These are phyloP conservation scores for Cucurbita maxima DNA, from an alignment of 306 rosid genomes.

Conservation along the genomic window DNA sequence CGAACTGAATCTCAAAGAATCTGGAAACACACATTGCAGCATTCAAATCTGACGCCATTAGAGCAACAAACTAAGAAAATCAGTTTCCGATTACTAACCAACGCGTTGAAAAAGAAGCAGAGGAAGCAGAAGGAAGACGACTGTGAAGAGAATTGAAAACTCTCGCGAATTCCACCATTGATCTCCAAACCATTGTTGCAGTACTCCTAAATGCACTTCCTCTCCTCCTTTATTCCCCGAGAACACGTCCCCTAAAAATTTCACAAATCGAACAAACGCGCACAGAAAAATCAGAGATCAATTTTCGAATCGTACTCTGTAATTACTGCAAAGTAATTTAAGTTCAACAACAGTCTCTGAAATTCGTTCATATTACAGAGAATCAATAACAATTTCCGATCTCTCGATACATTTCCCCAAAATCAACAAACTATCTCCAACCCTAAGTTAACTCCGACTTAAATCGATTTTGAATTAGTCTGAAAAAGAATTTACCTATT, in stretches of 20 bases:
- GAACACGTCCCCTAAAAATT: conserved; percentile 56
- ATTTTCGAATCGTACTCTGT: neutral
- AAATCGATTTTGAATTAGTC: neutral
- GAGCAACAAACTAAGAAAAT: neutral
- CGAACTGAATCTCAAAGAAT: conserved; percentile 64
- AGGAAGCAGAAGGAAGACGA: conserved; percentile 57
- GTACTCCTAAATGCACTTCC: conserved; percentile 58
- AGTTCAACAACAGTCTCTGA: neutral
- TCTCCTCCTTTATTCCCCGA: conserved; percentile 42
- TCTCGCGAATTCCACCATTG: conserved; percentile 95
- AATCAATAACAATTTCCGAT: neutral
- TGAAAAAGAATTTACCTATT: conserved; percentile 32
- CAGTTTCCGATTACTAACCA: conserved; percentile 29
- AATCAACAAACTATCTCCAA: neutral
- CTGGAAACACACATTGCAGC: neutral
- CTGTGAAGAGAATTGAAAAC: conserved; percentile 35
- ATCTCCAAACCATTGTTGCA: conserved; percentile 89
- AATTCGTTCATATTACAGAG: no score
- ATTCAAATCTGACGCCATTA: neutral
- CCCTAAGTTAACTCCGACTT: no score
- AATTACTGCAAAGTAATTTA: no score
- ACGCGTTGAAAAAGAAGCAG: conserved; percentile 53
- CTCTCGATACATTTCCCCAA: neutral
- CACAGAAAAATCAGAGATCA: neutral
- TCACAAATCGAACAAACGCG: no score